Conservation (phyloP, 2,329 filamentous ascomycete genomes). For the Myriangium duriaei region DNA sequence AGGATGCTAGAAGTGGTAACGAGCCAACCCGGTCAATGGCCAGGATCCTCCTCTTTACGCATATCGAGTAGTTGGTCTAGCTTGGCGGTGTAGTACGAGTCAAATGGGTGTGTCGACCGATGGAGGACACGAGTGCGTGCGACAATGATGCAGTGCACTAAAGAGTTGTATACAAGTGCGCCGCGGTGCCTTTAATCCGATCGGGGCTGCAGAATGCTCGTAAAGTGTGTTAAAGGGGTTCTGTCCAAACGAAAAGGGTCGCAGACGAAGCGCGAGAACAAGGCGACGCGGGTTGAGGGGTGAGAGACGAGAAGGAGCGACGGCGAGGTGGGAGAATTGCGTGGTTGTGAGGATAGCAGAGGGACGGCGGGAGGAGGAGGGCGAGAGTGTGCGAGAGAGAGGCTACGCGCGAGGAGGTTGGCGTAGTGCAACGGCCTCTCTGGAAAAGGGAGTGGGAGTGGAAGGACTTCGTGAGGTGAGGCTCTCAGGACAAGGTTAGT, state of each 20-base stretch:
- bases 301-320: neutral
- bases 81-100: neutral
- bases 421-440: neutral
- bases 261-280: neutral
- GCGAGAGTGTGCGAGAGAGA: neutral
- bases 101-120: neutral
- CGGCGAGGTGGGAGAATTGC: neutral
- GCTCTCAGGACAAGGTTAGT: too few relatives aligned
- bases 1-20: too few relatives aligned
- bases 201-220: too few relatives aligned
- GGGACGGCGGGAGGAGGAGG: slow-evolving; percentile 1
- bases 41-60: slow-evolving; percentile 9
- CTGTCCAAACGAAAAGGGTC: too few relatives aligned
- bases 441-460: neutral
- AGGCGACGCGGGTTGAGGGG: slow-evolving; percentile 2
- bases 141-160: too few relatives aligned
- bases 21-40: slow-evolving; percentile 6
- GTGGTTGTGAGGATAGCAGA: slow-evolving; percentile 3
- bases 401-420: slow-evolving; percentile 7
- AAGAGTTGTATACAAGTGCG: too few relatives aligned
- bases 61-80: neutral
- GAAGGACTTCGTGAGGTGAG: neutral
- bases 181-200: too few relatives aligned
- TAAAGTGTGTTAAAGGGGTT: too few relatives aligned
- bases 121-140: too few relatives aligned